A percentile compares a stretch with the other conserved stretches of the same genome.
Conservation (phyloP, 73 alveolate genomes). For the Loxodes magnus region DNA sequence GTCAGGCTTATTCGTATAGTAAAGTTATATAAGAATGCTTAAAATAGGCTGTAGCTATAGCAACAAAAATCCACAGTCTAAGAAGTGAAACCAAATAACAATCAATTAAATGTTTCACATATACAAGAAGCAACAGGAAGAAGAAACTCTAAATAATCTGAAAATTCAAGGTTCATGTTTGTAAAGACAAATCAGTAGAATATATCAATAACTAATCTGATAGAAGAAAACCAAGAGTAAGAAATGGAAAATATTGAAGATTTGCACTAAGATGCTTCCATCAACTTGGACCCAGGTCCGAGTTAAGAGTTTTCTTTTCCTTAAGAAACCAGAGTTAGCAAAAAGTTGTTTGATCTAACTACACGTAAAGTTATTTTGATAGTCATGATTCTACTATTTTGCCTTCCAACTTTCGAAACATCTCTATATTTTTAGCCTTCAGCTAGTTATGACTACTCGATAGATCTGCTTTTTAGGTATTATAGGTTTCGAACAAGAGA, state of each 20-base stretch:
- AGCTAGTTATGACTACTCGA: slow-evolving; percentile 8
- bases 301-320: slow-evolving; percentile 13
- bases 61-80: too few species aligned
- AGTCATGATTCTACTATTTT: slow-evolving; percentile 28
- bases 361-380: slow-evolving; percentile 45
- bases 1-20: slow-evolving; percentile 46
- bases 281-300: not conserved
- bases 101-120: too few species aligned
- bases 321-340: slow-evolving; percentile 42
- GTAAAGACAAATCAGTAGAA: slow-evolving; percentile 8
- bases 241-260: not conserved
- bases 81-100: too few species aligned
- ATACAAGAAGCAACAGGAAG: too few species aligned
- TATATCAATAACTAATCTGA: slow-evolving; percentile 4
- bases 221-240: not conserved
- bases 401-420: slow-evolving; percentile 30
- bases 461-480: not conserved
- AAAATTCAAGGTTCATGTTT: too few species aligned
- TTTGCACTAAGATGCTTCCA: too few species aligned
- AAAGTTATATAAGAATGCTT: slow-evolving; percentile 52
- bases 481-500: not conserved
- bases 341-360: slow-evolving; percentile 30
- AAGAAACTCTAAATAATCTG: too few species aligned
- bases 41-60: slow-evolving; percentile 5
- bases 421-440: not conserved